phyloP scores from a whole-genome alignment of 2,329 filamentous ascomycete species.

The Aspergillus ruber region DNA sequence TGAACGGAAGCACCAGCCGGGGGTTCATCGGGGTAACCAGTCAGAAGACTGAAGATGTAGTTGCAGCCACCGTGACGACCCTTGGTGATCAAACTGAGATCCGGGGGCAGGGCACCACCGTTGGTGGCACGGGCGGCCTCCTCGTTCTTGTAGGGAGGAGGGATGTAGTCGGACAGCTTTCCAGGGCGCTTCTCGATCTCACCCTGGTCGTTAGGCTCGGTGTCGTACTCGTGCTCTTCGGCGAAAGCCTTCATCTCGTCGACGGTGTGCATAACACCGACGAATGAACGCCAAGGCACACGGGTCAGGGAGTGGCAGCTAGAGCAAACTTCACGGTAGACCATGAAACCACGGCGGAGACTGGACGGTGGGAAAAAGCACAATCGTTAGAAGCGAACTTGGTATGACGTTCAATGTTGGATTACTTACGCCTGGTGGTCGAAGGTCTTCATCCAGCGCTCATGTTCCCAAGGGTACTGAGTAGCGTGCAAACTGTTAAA shows the following conservation, averaged over 20 bases:
- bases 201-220: slow-evolving; percentile 94
- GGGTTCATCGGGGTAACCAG: slow-evolving; percentile 93
- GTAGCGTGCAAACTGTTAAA: slow-evolving; percentile 74
- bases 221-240: slow-evolving; percentile 98
- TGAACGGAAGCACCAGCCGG: slow-evolving; percentile 81
- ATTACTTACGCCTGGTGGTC: slow-evolving; percentile 85
- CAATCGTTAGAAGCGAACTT: slow-evolving; percentile 17
- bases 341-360: slow-evolving; percentile 97
- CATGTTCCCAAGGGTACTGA: slow-evolving; percentile 91
- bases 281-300: slow-evolving; percentile 86
- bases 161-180: slow-evolving; percentile 97
- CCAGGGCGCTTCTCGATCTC: slow-evolving; percentile 97
- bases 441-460: slow-evolving; percentile 88
- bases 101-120: slow-evolving; percentile 93
- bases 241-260: slow-evolving; percentile 96
- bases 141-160: slow-evolving; percentile 95
- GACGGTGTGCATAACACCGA: slow-evolving; percentile 87
- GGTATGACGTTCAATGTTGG: neutral
- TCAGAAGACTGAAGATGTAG: slow-evolving; percentile 96
- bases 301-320: slow-evolving; percentile 95
- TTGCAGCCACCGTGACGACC: slow-evolving; percentile 94
- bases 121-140: slow-evolving; percentile 97
- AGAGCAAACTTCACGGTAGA: slow-evolving; percentile 97
- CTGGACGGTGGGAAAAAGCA: slow-evolving; percentile 40
- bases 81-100: slow-evolving; percentile 97